These are phyloP conservation scores for Waltergamsia citrina DNA, from an alignment of 2,329 filamentous ascomycete species.

Conservation along the genomic window DNA sequence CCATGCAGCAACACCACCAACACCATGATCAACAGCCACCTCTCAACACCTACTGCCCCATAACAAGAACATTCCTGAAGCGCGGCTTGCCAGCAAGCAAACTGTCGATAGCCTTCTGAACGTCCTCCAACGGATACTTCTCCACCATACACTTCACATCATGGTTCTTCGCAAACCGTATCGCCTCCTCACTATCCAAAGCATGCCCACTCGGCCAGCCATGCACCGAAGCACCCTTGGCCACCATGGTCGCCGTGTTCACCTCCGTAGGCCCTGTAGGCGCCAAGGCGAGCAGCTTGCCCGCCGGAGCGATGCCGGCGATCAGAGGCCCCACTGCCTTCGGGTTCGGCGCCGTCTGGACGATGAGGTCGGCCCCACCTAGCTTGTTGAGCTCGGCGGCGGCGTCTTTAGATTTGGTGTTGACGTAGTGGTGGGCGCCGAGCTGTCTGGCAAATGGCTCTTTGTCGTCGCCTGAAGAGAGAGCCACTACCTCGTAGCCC, in stretches of 20 bases:
- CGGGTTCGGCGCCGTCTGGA: conserved; percentile 54
- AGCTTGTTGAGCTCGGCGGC: conserved; percentile 39
- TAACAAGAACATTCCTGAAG: conserved; percentile 33
- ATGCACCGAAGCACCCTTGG: conserved; percentile 48
- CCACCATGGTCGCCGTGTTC: conserved; percentile 29
- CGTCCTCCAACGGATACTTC: conserved; percentile 49
- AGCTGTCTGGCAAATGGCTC: conserved; percentile 49
- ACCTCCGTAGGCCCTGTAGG: conserved; percentile 35
- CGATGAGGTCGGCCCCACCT: conserved; percentile 52
- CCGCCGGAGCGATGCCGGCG: conserved; percentile 39
- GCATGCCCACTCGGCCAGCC: conserved; percentile 56
- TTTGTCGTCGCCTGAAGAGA: conserved; percentile 59
- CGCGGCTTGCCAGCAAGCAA: conserved; percentile 30
- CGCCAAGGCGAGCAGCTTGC: conserved; percentile 52
- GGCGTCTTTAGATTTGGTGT: conserved; percentile 41
- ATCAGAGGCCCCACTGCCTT: conserved; percentile 43
- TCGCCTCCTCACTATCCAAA: conserved; percentile 54
- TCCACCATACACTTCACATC: conserved; percentile 56
- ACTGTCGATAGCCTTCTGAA: conserved; percentile 32
- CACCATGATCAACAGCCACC: too few species aligned
- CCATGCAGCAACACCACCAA: too few species aligned
- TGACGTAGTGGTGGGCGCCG: conserved; percentile 34
- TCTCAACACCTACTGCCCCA: conserved; percentile 18
- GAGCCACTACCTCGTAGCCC: conserved; percentile 64
- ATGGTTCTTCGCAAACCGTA: conserved; percentile 53